Evolutionary conservation across 306 rosid genomes (phyloP), one percentile per base, ranked within the genome.

Genomic region (Oemleria cerasiformis): DNA sequence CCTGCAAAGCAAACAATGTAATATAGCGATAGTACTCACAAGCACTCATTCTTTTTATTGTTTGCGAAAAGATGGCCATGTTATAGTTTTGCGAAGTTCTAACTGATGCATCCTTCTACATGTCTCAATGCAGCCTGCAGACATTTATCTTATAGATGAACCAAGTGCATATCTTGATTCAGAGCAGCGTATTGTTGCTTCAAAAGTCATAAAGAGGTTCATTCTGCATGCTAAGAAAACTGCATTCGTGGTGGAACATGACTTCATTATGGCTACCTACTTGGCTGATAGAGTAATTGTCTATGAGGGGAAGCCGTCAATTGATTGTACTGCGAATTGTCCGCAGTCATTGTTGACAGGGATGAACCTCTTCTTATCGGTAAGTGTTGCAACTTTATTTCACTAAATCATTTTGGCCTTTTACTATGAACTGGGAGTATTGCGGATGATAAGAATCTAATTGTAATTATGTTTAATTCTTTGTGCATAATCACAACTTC

Each of bases 121-220:
- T 45, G 12, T 45, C 62, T 25, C 7, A 57, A 23, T 23, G 39
- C 62, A 57, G 98, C 98, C 98, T 49, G 98, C 99, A 34, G 97
- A 94, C 58, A 94, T 94, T 63, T 94, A 94, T 84, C 83, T 94
- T 73, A 94, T 94, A 40, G 97, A 94, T 63, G 99, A 94, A 75
- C 99, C 99, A 4, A 94, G 97, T 82, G 99, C 99, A 56, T 94
- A 91, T 83, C 94, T 94, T 39, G 98, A 94, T 83, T 94, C 98
- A 41, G 98, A 94, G 72, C 98, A 94, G 86, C 90, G 98, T 36
- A 94, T 94, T 82, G 87, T 86, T 75, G 98, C 98, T 67, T 92
- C 97, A 3, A 94, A 94, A 87, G 98, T 94, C 73, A 94, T 94
- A 3, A 94, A 91, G 87, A 94, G 98, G 78, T 94, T 94, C 77